Evolutionary conservation across 495 filamentous ascomycete genomes (phyloP).

Genomic region (Penicillium daleae): DNA sequence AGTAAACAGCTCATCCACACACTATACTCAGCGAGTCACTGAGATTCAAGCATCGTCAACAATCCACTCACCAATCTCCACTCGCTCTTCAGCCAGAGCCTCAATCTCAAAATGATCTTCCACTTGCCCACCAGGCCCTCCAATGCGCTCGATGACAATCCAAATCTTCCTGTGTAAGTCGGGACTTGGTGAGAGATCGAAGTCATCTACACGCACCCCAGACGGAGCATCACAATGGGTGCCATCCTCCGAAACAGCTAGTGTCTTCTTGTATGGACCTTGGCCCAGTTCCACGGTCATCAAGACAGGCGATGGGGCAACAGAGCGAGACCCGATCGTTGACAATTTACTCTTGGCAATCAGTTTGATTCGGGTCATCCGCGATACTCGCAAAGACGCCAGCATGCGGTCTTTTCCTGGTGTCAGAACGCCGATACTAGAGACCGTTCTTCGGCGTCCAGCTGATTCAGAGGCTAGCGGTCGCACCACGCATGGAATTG

Average conservation of each 20-base stretch:
- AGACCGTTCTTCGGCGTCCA: conserved; percentile 61
- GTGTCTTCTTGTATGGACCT: conserved; percentile 63
- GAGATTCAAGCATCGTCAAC: conserved; percentile 40
- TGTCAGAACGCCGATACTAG: conserved; percentile 53
- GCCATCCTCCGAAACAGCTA: conserved; percentile 63
- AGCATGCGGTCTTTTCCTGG: conserved; percentile 57
- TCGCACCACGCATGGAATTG: conserved; percentile 51
- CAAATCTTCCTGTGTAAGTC: conserved; percentile 60
- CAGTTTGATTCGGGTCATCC: conserved; percentile 62
- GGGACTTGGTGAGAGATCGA: conserved; percentile 66
- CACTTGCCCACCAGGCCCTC: conserved; percentile 51
- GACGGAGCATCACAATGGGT: conserved; percentile 69
- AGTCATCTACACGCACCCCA: conserved; percentile 70
- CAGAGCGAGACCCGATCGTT: conserved; percentile 38
- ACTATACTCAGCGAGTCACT: too few species aligned
- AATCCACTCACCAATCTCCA: conserved; percentile 62
- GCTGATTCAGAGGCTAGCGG: conserved; percentile 68
- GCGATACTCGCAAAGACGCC: conserved; percentile 50
- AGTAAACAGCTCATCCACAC: neutral
- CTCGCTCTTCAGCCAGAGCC: conserved; percentile 66
- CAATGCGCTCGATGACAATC: conserved; percentile 79
- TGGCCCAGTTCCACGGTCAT: conserved; percentile 69
- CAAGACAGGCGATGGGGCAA: conserved; percentile 59
- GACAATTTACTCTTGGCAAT: conserved; percentile 50
- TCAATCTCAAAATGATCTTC: conserved; percentile 66